A percentile compares a stretch with the other conserved stretches of the same genome.
Evolutionary conservation across 2,329 filamentous ascomycete species (phyloP).

Genomic region (Conoideocrella luteorostrata): DNA sequence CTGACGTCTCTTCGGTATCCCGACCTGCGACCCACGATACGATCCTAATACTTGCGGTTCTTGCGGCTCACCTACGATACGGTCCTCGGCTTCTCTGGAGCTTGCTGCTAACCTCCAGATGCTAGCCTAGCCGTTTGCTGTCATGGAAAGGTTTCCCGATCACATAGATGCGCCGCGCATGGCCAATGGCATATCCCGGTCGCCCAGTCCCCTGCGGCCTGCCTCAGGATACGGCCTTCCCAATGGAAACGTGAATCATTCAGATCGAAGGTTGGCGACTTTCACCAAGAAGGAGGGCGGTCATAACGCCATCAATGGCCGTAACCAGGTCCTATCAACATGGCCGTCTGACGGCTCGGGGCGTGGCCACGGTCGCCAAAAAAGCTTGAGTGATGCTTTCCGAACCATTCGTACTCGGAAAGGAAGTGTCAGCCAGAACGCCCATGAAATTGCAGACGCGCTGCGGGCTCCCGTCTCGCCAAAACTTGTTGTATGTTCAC

Average conservation of each 20-base stretch:
- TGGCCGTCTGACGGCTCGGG: constrained; percentile 24
- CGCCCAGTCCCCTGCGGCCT: constrained; percentile 20
- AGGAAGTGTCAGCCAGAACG: constrained; percentile 85
- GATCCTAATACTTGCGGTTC: not conserved
- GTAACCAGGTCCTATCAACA: constrained; percentile 6
- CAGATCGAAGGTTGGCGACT: constrained; percentile 12
- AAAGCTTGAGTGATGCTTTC: constrained; percentile 86
- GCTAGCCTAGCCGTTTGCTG: not conserved
- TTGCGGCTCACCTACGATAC: too few relatives aligned
- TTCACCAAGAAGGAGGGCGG: constrained; percentile 4
- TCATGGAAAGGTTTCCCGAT: constrained; percentile 54
- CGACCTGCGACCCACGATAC: not conserved
- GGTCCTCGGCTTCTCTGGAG: too few relatives aligned
- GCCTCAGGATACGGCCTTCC: constrained; percentile 17
- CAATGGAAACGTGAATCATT: constrained; percentile 21
- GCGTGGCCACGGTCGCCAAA: constrained; percentile 62
- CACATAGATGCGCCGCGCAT: constrained; percentile 37
- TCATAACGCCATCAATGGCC: not conserved
- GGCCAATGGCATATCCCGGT: constrained; percentile 20
- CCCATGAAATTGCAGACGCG: constrained; percentile 86
- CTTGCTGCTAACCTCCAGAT: not conserved
- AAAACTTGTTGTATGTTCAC: constrained; percentile 74
- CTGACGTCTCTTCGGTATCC: not conserved
- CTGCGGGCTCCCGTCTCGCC: constrained; percentile 85
- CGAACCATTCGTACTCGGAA: constrained; percentile 72